Evolutionary conservation across 2,329 filamentous ascomycete genomes (phyloP).

Genomic region (Colletotrichum somersetense): DNA sequence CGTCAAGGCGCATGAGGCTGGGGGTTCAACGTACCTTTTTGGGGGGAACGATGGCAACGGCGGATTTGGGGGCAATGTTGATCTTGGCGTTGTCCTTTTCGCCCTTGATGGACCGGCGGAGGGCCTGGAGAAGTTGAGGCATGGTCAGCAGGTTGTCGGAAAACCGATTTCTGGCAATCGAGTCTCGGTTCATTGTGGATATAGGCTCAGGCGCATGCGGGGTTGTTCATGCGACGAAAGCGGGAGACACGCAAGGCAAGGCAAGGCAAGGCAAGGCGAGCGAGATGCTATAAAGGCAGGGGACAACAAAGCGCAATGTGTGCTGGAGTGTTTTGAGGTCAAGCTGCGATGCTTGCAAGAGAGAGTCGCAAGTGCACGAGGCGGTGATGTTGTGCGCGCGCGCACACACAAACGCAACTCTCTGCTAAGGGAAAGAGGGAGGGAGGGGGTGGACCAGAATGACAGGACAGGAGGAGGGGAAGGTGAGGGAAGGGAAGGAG

Average conservation of each 20-base stretch:
- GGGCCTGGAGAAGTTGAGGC: conserved; percentile 70
- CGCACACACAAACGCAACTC: background rate
- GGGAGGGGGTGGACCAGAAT: conserved; percentile 5
- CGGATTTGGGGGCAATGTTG: conserved; percentile 85
- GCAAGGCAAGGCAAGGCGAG: background rate
- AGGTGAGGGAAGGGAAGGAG: conserved; percentile 2
- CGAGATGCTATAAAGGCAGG: conserved; percentile 8
- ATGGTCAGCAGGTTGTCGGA: conserved; percentile 53
- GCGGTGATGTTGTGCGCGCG: conserved; percentile 1
- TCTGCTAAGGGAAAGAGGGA: conserved; percentile 6
- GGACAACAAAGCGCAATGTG: conserved; percentile 14
- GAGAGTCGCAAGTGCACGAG: conserved; percentile 22
- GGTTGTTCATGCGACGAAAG: conserved; percentile 37
- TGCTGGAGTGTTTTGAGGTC: background rate
- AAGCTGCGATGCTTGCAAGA: background rate
- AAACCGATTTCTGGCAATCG: conserved; percentile 38
- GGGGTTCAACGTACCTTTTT: conserved; percentile 79
- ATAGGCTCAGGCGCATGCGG: conserved; percentile 40
- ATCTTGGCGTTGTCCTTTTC: conserved; percentile 84
- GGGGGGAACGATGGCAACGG: conserved; percentile 88
- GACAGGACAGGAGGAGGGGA: conserved; percentile 14
- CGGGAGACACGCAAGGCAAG: conserved; percentile 26
- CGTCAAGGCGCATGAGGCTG: background rate
- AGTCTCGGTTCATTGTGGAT: conserved; percentile 38
- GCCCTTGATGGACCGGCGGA: conserved; percentile 90